A percentile compares a stretch with the other conserved stretches of the same genome.
Evolutionary conservation across 495 filamentous ascomycete species (phyloP).

Genomic region (Trichoderma erinaceum): DNA sequence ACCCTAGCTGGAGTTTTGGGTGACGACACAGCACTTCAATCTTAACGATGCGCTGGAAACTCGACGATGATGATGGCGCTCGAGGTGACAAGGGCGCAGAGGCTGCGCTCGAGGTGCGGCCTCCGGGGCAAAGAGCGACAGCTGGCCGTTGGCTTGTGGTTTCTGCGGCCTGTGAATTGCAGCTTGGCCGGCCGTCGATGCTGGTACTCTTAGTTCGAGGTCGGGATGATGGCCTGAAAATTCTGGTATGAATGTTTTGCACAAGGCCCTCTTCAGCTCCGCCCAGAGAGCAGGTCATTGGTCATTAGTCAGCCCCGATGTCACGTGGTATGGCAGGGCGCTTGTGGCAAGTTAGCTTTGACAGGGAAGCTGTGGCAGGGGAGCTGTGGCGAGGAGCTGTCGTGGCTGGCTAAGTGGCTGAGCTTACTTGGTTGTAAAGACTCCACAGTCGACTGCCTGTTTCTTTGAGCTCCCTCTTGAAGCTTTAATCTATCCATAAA

Average conservation of each 20-base stretch:
- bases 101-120: background rate
- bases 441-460: background rate
- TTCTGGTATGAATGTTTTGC: constrained; percentile 10
- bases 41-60: background rate
- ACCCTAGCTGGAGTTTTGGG: constrained; percentile 2
- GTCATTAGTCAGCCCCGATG: background rate
- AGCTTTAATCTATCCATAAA: background rate
- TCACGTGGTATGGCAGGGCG: constrained; percentile 6
- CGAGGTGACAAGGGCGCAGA: background rate
- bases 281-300: background rate
- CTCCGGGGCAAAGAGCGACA: background rate
- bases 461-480: background rate
- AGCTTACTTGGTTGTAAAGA: background rate
- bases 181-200: constrained; percentile 7
- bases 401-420: too few relatives aligned
- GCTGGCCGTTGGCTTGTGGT: constrained; percentile 3
- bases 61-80: background rate
- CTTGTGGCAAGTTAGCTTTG: background rate
- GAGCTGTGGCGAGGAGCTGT: too few relatives aligned
- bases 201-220: background rate
- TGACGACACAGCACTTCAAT: background rate
- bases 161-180: constrained; percentile 1
- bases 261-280: constrained; percentile 8
- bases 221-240: constrained; percentile 16
- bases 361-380: too few relatives aligned